Evolutionary conservation across 495 filamentous ascomycete species (phyloP), one percentile per base, ranked within the genome.

Genomic region (Umbilicaria muhlenbergii): DNA sequence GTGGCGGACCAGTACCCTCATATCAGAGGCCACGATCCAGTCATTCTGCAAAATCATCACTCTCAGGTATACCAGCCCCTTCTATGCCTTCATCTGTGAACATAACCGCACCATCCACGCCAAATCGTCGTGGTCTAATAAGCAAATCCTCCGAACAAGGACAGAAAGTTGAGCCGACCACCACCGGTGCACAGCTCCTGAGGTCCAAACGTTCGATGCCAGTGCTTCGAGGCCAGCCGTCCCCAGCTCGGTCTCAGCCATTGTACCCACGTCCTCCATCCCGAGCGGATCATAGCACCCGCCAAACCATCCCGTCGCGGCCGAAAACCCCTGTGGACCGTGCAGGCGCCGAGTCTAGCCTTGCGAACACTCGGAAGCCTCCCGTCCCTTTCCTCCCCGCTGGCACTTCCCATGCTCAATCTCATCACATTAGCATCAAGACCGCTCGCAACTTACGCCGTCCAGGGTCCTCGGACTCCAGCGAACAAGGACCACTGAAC

Each of bases 161-260:
- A 15, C 57, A 73, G 17, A 61, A 65, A 34, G 61, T 55, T 38
- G 79, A 83, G 50, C 73, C 74, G 5, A 81, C 77, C 21, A 80
- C 81, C 11, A 80, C 80, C 12, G 77, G 67, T 54, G 73, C 80
- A 18, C 83, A 91, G 49, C 62, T 85, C 24, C 67, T 96, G 32
- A 79, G 78, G 56, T 64, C 85, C 21, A 96, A 96, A 65, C 76
- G 87, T 39, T 96, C 92, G 6, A 71, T 92, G 62, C 86, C 91
- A 18, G 76, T 73, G 18, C 81, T 94, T 65, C 72, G 83, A 40
- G 66, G 65, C 41, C 51, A 62, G 28, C 55, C 57, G 19, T 68
- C 64, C 24, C 41, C 57, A 15, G 44, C 66, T 32, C 64, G 63
- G 46, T 38, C 52, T 28, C 44, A 51, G 38, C 24, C 55, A 36